phyloP scores from a whole-genome alignment of 345 rosid species.

The Sisymbrium irio region DNA sequence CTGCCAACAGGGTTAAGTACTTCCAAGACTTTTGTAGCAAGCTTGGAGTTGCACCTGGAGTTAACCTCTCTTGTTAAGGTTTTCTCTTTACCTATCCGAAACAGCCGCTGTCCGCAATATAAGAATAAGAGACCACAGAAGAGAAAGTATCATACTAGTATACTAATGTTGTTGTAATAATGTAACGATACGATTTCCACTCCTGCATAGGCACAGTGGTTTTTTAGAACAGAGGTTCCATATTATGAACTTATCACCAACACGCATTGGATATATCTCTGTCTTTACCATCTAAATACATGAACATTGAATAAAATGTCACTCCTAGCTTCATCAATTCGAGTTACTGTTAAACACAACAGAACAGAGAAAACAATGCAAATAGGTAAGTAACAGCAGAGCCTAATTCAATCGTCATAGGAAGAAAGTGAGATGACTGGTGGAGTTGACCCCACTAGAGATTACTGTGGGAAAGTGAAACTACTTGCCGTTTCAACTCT shows the following conservation, averaged over 20 bases:
- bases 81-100: background rate
- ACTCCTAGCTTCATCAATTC: background rate
- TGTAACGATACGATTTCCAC: background rate
- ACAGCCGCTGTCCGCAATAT: background rate
- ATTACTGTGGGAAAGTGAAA: background rate
- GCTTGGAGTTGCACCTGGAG: conserved; percentile 49
- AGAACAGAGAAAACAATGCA: background rate
- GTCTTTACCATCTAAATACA: background rate
- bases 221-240: background rate
- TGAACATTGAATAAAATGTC: background rate
- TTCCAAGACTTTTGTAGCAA: conserved; percentile 46
- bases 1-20: conserved; percentile 44
- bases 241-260: background rate
- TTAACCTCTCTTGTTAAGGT: conserved; percentile 49
- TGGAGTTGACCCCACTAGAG: too few species aligned
- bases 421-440: too few species aligned
- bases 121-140: conserved; percentile 1
- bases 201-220: background rate
- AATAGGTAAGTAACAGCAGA: too few species aligned
- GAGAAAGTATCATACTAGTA: background rate
- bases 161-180: background rate
- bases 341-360: background rate
- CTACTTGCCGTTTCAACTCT: background rate
- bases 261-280: background rate
- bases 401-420: too few species aligned